A percentile compares a stretch with the other conserved stretches of the same genome.
Conservation (phyloP, 1,284 basidiomycete genomes). For the Phellopilus nigrolimitatus region DNA sequence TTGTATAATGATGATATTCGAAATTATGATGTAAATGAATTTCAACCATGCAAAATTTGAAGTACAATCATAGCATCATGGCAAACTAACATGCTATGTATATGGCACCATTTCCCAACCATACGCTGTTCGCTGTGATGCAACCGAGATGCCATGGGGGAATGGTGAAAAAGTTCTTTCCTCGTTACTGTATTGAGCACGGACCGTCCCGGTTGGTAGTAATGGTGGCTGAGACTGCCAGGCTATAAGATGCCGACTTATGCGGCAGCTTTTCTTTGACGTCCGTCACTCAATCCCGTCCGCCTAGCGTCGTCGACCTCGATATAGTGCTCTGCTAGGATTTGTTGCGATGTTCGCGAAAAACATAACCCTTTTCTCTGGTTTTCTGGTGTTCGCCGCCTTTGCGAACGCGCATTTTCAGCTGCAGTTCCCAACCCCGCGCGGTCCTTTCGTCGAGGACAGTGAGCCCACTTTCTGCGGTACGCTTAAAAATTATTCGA, state of each 20-base stretch:
- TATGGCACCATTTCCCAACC: too few relatives aligned
- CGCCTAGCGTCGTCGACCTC: not conserved
- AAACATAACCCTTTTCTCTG: not conserved
- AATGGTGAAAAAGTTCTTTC: slow-evolving; percentile 21
- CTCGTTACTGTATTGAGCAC: not conserved
- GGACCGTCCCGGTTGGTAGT: not conserved
- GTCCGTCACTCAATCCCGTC: too few relatives aligned
- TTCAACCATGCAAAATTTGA: too few relatives aligned
- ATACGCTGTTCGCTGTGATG: too few relatives aligned
- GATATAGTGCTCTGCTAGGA: too few relatives aligned
- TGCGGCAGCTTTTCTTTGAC: not conserved
- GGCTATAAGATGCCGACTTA: not conserved
- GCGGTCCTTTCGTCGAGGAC: slow-evolving; percentile 50
- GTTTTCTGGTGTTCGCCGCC: slow-evolving; percentile 28
- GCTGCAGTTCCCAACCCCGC: slow-evolving; percentile 52
- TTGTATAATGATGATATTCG: too few relatives aligned
- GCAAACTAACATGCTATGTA: too few relatives aligned
- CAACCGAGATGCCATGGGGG: too few relatives aligned
- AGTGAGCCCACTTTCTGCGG: slow-evolving; percentile 48
- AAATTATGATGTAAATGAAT: too few relatives aligned
- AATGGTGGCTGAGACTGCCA: not conserved
- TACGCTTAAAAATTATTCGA: slow-evolving; percentile 23
- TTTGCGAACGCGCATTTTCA: slow-evolving; percentile 55
- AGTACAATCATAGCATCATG: too few relatives aligned
- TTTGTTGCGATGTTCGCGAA: not conserved